Percentiles rank a stretch among this genome's conserved stretches.
Evolutionary conservation across 2,329 filamentous ascomycete genomes (phyloP).

Genomic region (Microdochium paspali): DNA sequence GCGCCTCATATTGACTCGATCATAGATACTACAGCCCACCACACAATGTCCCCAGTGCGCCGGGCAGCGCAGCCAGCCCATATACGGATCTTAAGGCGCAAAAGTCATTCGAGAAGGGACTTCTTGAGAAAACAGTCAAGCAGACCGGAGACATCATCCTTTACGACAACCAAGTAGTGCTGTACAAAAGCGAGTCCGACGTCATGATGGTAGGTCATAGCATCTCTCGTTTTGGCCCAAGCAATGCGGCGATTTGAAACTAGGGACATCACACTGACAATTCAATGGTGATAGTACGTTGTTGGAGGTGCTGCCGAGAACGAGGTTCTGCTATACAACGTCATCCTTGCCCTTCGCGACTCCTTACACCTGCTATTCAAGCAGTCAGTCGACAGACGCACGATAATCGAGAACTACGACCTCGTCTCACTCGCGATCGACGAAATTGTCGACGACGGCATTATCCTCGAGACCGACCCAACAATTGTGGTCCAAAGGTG

Average conservation of each 20-base stretch:
- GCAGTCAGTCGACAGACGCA: constrained; percentile 96
- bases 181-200: constrained; percentile 97
- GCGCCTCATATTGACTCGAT: not conserved
- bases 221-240: no score
- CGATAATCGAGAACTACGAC: constrained; percentile 98
- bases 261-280: not conserved
- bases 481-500: constrained; percentile 89
- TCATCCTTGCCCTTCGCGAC: constrained; percentile 83
- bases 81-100: constrained; percentile 89
- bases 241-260: no score
- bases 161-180: constrained; percentile 91
- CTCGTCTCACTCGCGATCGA: constrained; percentile 88
- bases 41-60: constrained; percentile 29
- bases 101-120: constrained; percentile 92
- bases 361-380: constrained; percentile 86
- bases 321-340: constrained; percentile 92
- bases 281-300: constrained; percentile 48
- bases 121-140: constrained; percentile 93
- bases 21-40: constrained; percentile 36
- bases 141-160: constrained; percentile 93
- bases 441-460: constrained; percentile 90
- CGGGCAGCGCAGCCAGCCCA: constrained; percentile 55
- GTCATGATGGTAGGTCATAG: constrained; percentile 64
- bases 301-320: constrained; percentile 90
- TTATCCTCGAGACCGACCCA: constrained; percentile 94